Evolutionary conservation across 805 yeast genomes (phyloP), one percentile per base, ranked within the genome.

Genomic region (Starmerella vitae): DNA sequence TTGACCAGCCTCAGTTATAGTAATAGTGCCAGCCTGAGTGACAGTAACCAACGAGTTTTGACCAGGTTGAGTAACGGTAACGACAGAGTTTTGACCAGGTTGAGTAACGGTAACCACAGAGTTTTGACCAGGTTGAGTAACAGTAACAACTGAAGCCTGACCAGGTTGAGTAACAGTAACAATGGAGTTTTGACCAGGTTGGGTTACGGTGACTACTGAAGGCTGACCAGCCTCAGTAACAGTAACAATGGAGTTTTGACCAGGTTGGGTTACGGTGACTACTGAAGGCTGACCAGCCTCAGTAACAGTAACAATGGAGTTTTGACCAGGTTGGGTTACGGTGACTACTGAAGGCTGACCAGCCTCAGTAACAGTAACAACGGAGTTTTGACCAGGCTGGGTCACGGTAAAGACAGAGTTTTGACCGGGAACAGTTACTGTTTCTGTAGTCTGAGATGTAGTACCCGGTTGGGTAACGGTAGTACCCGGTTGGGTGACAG

Each of bases 51-150:
- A 17, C 4, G 33, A 12, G 3, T 31, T 27, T 13, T 24, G 33
- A 3, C 33, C 28, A 6, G 34, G 24, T 3, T 22, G 34, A 13
- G 34, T 30, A 14, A 33, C 31, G 2, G 39, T 30, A n/a, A 24
- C 15, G n/a, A 14, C 13, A 19, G 15, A n/a, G 9, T 5, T 9
- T 5, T 24, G 29, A 19, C 39, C 34, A 12, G 39, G 22, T 13
- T 36, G 33, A 28, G 51, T 51, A 20, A 48, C 50, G 20, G 54
- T 45, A 17, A 44, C 43, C 20, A 44, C 39, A 12, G 39, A 21
- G 8, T 45, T 35, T 5, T 32, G 17, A 18, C 45, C 33, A 17
- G 42, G 41, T 7, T 21, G 38, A 18, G 46, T 41, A 15, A 38
- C 39, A 19, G 48, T 44, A 2, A 36, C 39, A 4, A 41, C 37